Conservation (phyloP, 495 filamentous ascomycete genomes). For the Venustampulla echinocandica region DNA sequence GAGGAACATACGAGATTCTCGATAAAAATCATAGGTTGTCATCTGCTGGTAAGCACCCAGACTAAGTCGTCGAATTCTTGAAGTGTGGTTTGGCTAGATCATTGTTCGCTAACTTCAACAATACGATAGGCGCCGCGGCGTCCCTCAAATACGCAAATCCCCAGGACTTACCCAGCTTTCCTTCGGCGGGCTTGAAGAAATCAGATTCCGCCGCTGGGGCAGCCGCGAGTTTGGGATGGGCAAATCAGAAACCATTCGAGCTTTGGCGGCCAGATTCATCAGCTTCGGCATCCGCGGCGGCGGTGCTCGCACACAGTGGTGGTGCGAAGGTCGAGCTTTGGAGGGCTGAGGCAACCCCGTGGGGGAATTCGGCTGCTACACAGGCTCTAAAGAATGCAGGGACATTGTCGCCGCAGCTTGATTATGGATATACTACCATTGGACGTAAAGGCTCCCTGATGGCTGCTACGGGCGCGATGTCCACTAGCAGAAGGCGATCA, state of each 20-base stretch:
- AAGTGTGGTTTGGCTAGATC: too few species aligned
- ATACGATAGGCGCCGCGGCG: conserved; percentile 44
- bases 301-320: conserved; percentile 57
- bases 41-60: too few species aligned
- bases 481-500: conserved; percentile 51
- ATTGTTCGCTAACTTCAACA: too few species aligned
- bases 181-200: conserved; percentile 52
- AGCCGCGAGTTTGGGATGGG: conserved; percentile 65
- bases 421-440: conserved; percentile 36
- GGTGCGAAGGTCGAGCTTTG: conserved; percentile 44
- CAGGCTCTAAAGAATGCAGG: conserved; percentile 36
- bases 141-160: conserved; percentile 60
- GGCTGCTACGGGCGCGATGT: conserved; percentile 68
- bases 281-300: conserved; percentile 59
- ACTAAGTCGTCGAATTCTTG: too few species aligned
- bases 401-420: conserved; percentile 25
- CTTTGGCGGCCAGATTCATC: conserved; percentile 52
- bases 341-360: conserved; percentile 36
- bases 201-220: conserved; percentile 60
- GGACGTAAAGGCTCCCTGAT: conserved; percentile 51
- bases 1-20: too few species aligned
- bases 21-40: too few species aligned
- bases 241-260: conserved; percentile 52
- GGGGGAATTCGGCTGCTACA: conserved; percentile 51
- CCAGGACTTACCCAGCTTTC: conserved; percentile 58